Percentiles rank a stretch among this genome's conserved stretches.
Evolutionary conservation across 768 basidiomycete genomes (phyloP).

Genomic region (Floccularia luteovirens): DNA sequence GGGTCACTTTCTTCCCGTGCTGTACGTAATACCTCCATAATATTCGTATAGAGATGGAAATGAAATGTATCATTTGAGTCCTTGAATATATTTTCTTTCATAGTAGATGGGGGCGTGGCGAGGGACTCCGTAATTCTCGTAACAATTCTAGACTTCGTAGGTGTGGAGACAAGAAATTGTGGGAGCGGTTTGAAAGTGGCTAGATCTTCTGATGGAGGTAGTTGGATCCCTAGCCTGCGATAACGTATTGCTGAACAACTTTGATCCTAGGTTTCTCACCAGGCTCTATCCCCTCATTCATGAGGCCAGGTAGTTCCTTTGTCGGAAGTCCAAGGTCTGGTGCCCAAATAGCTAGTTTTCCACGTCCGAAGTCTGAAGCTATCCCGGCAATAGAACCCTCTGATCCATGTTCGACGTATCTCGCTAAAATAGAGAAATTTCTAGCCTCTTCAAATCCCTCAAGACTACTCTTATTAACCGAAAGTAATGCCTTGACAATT

Average conservation of each 20-base stretch:
- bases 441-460: conserved; percentile 19
- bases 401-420: conserved; percentile 12
- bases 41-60: conserved; percentile 37
- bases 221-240: conserved; percentile 24
- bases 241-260: conserved; percentile 23
- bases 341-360: conserved; percentile 48
- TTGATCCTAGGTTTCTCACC: conserved; percentile 11
- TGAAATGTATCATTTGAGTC: conserved; percentile 70
- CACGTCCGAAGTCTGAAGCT: conserved; percentile 27
- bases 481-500: conserved; percentile 19
- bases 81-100: conserved; percentile 31
- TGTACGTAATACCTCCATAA: conserved; percentile 19
- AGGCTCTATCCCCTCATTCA: conserved; percentile 11
- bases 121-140: conserved; percentile 29
- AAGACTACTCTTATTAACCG: conserved; percentile 16
- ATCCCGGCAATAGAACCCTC: conserved; percentile 23
- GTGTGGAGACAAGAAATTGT: conserved; percentile 48
- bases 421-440: conserved; percentile 21
- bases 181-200: conserved; percentile 41
- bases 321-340: conserved; percentile 53
- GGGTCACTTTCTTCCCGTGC: conserved; percentile 19
- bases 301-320: conserved; percentile 21
- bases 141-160: conserved; percentile 31
- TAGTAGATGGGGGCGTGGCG: conserved; percentile 18
- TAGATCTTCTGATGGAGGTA: conserved; percentile 30